Evolutionary conservation across 306 rosid species (phyloP), one percentile per base, ranked within the genome.

Genomic region (Rosa chinensis): DNA sequence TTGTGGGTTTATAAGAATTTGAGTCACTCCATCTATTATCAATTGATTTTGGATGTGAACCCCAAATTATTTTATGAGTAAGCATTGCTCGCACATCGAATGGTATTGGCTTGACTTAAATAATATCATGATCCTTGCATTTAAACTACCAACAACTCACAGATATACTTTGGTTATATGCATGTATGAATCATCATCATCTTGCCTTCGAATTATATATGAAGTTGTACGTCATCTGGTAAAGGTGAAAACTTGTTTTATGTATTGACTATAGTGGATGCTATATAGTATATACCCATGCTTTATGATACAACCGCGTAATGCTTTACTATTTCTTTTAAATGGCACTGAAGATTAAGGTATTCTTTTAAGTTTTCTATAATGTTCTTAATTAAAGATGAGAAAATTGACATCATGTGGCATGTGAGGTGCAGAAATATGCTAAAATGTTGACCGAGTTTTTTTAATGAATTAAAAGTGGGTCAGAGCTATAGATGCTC

Each of bases 121-220:
- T 45, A 78, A 71, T 66, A 32, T n/a, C 47, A 45, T 80, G 86
- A 81, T 68, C 66, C 72, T 61, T 70, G 78, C 86, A 47, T 83
- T 85, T 83, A 77, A 83, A 84, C 87, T 58, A 21, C 85, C 80
- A 47, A 12, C 16, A 11, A 47, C 52, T 47, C 5, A 47, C 52
- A 12, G 0, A 4, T 12, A 47, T 47, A 47, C 52, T 47, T 47
- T 47, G 52, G 10, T 45, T 45, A 1, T 16, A 70, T 52, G 42
- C 40, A 69, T 69, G 44, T 48, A 39, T 50, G 39, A 10, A 8
- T 75, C 69, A 8, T 14, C 70, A 45, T 17, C 59, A 39, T 62
- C 10, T 17, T 16, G 21, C 32, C 32, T 28, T 28, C 32, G 32
- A 28, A 28, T 28, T 28, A 28, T 28, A 28, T 28, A 28, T 28